These are phyloP conservation scores for Wallemia hederae DNA, from an alignment of 1,284 basidiomycete genomes.

Conservation along the genomic window DNA sequence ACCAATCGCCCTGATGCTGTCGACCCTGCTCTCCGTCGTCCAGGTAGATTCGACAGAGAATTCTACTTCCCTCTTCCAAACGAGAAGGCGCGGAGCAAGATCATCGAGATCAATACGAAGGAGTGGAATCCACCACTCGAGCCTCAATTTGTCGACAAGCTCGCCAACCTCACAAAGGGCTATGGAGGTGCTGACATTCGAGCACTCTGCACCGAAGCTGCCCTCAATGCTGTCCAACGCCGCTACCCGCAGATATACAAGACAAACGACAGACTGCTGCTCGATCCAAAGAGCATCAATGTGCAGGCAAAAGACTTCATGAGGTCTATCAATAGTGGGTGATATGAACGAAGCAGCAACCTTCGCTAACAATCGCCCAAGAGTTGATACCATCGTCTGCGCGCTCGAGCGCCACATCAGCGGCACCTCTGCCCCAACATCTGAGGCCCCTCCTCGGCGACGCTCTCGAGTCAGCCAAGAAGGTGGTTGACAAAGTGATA, in stretches of 20 bases:
- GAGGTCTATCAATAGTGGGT: conserved; percentile 79
- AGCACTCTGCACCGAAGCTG: conserved; percentile 87
- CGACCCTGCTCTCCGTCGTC: conserved; percentile 76
- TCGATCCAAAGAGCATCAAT: conserved; percentile 60
- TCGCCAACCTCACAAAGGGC: conserved; percentile 80
- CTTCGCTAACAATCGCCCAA: conserved; percentile 33
- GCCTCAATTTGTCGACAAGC: conserved; percentile 29
- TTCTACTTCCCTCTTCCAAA: conserved; percentile 91
- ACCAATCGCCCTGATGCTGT: conserved; percentile 93
- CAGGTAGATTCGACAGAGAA: conserved; percentile 88
- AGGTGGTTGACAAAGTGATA: conserved; percentile 24
- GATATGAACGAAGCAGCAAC: not conserved
- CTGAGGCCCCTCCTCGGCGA: conserved; percentile 48
- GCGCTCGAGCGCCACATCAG: conserved; percentile 56
- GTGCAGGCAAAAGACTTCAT: conserved; percentile 83
- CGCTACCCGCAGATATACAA: conserved; percentile 95
- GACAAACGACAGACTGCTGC: conserved; percentile 51
- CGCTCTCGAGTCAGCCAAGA: conserved; percentile 38
- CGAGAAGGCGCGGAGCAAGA: conserved; percentile 54
- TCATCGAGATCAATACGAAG: conserved; percentile 68
- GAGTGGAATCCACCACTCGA: conserved; percentile 65
- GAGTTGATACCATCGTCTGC: conserved; percentile 54
- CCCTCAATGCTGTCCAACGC: conserved; percentile 82
- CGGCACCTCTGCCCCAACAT: conserved; percentile 55
- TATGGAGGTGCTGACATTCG: conserved; percentile 92